phyloP scores from a whole-genome alignment of 257 asterid genomes.

The Scutellaria minor region DNA sequence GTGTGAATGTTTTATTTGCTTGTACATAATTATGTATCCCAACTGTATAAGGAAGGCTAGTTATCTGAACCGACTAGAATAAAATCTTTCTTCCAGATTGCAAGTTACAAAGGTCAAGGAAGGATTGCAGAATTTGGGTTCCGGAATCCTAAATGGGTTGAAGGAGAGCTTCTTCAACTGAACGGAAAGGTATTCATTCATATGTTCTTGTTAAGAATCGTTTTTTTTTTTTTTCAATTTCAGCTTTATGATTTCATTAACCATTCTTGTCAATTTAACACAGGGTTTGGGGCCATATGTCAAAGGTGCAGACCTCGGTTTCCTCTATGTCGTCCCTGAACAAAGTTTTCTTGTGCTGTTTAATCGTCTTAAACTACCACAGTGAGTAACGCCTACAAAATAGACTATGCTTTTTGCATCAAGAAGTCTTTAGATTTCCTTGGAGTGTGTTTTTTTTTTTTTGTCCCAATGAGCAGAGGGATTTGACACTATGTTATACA shows the following conservation, averaged over 20 bases:
- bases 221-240: not conserved
- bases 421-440: not conserved
- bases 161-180: conserved; percentile 91
- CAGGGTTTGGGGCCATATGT: conserved; percentile 86
- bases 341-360: conserved; percentile 95
- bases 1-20: not conserved
- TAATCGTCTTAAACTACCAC: conserved; percentile 83
- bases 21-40: not conserved
- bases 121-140: conserved; percentile 90
- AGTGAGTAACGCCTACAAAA: conserved; percentile 41
- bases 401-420: not conserved
- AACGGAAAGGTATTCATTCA: conserved; percentile 72
- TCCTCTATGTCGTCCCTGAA: conserved; percentile 83
- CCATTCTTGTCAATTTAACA: not conserved
- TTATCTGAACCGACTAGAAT: conserved; percentile 12
- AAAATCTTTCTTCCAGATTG: conserved; percentile 53
- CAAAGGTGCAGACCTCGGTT: conserved; percentile 95
- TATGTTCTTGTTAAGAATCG: not conserved
- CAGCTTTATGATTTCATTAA: not conserved
- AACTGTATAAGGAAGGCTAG: not conserved
- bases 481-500: conserved; percentile 33
- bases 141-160: conserved; percentile 88
- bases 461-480: conserved; percentile 21
- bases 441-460: not conserved
- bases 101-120: conserved; percentile 92